phyloP scores from a whole-genome alignment of 2,329 filamentous ascomycete species.

The Diaporthe vexans region DNA sequence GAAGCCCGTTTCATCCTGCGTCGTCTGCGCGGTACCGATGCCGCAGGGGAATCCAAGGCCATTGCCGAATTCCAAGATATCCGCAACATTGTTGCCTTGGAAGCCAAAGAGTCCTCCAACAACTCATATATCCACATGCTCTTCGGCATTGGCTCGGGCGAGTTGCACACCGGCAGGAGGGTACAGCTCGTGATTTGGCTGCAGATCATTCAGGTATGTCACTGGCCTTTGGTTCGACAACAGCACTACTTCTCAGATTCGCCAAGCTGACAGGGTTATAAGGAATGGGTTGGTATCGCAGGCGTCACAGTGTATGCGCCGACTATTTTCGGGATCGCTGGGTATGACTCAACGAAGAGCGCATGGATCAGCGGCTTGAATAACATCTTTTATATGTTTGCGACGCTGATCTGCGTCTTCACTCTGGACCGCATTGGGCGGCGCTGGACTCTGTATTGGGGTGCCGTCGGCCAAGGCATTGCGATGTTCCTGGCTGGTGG shows the following conservation, averaged over 20 bases:
- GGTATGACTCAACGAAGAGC: slow-evolving; percentile 71
- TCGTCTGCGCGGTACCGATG: slow-evolving; percentile 31
- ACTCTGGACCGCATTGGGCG: slow-evolving; percentile 78
- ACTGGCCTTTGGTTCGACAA: not conserved
- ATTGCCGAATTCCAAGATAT: slow-evolving; percentile 69
- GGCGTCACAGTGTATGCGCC: slow-evolving; percentile 74
- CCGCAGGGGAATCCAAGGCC: slow-evolving; percentile 33
- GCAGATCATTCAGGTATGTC: slow-evolving; percentile 71
- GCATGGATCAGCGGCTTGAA: slow-evolving; percentile 74
- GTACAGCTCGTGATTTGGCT: slow-evolving; percentile 80
- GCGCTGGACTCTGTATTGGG: slow-evolving; percentile 79
- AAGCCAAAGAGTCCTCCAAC: slow-evolving; percentile 69
- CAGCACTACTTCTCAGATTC: not conserved
- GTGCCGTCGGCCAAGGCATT: slow-evolving; percentile 73
- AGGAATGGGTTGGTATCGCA: slow-evolving; percentile 77
- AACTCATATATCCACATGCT: slow-evolving; percentile 77
- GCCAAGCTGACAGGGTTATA: not conserved
- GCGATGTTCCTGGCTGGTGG: slow-evolving; percentile 77
- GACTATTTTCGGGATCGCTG: slow-evolving; percentile 76
- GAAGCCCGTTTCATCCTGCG: slow-evolving; percentile 40
- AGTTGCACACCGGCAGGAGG: slow-evolving; percentile 75
- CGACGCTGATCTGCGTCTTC: slow-evolving; percentile 78
- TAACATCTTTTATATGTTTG: slow-evolving; percentile 69
- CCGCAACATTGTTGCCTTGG: slow-evolving; percentile 71
- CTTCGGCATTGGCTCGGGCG: slow-evolving; percentile 74